phyloP scores from a whole-genome alignment of 805 yeast genomes.

The Cyberlindnera meyerae region DNA sequence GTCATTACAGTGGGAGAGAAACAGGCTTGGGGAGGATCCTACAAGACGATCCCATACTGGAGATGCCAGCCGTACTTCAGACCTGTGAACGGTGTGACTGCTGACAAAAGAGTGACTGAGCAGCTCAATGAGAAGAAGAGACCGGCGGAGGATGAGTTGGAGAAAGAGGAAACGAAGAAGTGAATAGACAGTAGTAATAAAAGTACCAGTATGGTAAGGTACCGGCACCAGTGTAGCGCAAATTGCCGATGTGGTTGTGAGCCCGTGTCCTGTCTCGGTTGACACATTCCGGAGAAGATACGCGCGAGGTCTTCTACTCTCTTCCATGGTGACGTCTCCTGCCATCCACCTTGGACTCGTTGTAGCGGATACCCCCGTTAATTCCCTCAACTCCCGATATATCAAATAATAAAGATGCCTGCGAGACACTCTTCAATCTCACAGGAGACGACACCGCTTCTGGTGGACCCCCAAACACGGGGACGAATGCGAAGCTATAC shows the following conservation, averaged over 20 bases:
- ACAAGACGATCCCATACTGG: conserved; percentile 87
- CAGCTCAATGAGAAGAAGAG: conserved; percentile 24
- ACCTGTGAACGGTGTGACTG: conserved; percentile 73
- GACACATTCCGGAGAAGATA: too few relatives aligned
- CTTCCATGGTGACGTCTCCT: too few relatives aligned
- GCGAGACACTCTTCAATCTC: not conserved
- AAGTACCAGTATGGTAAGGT: too few relatives aligned
- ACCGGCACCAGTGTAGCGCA: too few relatives aligned
- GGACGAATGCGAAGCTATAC: conserved; percentile 13
- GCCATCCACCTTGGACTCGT: too few relatives aligned
- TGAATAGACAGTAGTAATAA: too few relatives aligned
- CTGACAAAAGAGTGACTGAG: conserved; percentile 36
- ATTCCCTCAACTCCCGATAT: too few relatives aligned
- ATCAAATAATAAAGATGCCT: not conserved
- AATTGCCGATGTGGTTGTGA: too few relatives aligned
- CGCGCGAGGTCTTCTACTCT: too few relatives aligned
- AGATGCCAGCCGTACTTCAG: conserved; percentile 94
- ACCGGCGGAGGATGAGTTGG: conserved; percentile 22
- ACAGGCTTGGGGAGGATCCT: conserved; percentile 75
- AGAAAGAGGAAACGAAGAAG: conserved; percentile 16
- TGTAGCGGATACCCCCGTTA: too few relatives aligned
- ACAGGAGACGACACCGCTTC: conserved; percentile 4
- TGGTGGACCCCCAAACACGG: conserved; percentile 1
- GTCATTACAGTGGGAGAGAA: conserved; percentile 46
- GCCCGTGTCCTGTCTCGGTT: too few relatives aligned